These are phyloP conservation scores for Juncus effusus DNA, from an alignment of 176 grass and related monocot genomes.

Conservation along the genomic window DNA sequence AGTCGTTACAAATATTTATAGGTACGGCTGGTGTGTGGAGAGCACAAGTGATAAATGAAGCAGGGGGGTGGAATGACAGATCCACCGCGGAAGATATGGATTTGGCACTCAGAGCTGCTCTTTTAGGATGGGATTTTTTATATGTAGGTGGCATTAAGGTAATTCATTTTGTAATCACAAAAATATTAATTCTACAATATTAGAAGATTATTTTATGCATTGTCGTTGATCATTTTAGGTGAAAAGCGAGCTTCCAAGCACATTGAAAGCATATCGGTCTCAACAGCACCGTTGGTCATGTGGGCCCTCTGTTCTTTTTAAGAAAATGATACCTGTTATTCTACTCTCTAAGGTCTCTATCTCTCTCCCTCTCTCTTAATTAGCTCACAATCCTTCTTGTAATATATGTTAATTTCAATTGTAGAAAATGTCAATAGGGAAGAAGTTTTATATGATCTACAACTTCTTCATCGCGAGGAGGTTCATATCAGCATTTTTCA, in stretches of 20 bases:
- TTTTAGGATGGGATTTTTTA: constrained; percentile 70
- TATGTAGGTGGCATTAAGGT: constrained; percentile 62
- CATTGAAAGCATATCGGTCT: constrained; percentile 62
- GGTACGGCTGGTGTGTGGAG: constrained; percentile 69
- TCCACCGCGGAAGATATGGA: constrained; percentile 79
- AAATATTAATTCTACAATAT: background rate
- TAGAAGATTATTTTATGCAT: background rate
- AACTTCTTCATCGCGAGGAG: constrained; percentile 57
- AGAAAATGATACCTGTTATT: constrained; percentile 65
- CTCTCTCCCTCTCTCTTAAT: background rate
- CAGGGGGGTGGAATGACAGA: constrained; percentile 54
- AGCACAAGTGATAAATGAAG: constrained; percentile 34
- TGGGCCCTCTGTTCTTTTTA: constrained; percentile 66
- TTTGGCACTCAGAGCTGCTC: constrained; percentile 48
- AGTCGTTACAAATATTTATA: constrained; percentile 14
- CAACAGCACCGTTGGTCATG: constrained; percentile 92
- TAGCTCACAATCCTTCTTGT: background rate
- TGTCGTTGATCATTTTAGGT: constrained; percentile 34
- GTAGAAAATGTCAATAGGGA: constrained; percentile 47
- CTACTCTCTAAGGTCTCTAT: constrained; percentile 40
- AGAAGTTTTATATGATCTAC: constrained; percentile 62
- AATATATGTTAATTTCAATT: background rate
- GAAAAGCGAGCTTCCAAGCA: constrained; percentile 68
- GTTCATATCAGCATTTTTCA: constrained; percentile 42
- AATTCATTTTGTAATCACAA: background rate